phyloP scores from a whole-genome alignment of 148 eudicot species.

The Persicaria maculosa region DNA sequence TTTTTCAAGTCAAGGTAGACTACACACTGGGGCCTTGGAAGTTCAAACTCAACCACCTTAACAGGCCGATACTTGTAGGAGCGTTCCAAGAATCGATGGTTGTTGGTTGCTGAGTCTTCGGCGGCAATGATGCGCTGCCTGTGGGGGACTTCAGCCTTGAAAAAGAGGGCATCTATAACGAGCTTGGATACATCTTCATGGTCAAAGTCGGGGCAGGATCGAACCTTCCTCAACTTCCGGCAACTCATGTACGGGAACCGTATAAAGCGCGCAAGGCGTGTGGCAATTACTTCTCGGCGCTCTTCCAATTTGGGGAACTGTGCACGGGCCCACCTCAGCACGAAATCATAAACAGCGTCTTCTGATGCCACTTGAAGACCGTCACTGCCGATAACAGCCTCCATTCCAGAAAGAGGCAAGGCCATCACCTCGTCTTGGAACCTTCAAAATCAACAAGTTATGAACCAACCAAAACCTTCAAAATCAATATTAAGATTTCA shows the following conservation, averaged over 20 bases:
- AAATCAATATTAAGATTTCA: not conserved
- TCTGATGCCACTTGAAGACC: slow-evolving; percentile 93
- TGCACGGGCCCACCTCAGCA: slow-evolving; percentile 63
- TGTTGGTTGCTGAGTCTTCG: slow-evolving; percentile 45
- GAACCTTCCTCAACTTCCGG: slow-evolving; percentile 71
- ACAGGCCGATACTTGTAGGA: slow-evolving; percentile 87
- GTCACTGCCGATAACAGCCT: slow-evolving; percentile 69
- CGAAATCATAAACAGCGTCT: slow-evolving; percentile 83
- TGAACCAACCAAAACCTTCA: not conserved
- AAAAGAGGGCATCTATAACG: slow-evolving; percentile 79
- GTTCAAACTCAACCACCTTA: slow-evolving; percentile 78
- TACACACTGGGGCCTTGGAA: slow-evolving; percentile 77
- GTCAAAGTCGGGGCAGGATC: slow-evolving; percentile 73
- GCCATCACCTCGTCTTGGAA: slow-evolving; percentile 73
- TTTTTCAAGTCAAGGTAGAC: slow-evolving; percentile 82
- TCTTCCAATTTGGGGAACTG: slow-evolving; percentile 70
- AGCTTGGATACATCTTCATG: slow-evolving; percentile 71
- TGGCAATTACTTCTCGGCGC: slow-evolving; percentile 62
- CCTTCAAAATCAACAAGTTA: slow-evolving; percentile 25
- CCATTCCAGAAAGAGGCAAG: slow-evolving; percentile 81
- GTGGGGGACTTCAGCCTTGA: slow-evolving; percentile 86
- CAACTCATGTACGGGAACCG: slow-evolving; percentile 88
- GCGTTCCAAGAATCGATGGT: slow-evolving; percentile 58
- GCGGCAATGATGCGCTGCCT: slow-evolving; percentile 57
- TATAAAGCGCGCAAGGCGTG: slow-evolving; percentile 61